phyloP scores from a whole-genome alignment of 169 alveolate species.

The Babesia ovis region DNA sequence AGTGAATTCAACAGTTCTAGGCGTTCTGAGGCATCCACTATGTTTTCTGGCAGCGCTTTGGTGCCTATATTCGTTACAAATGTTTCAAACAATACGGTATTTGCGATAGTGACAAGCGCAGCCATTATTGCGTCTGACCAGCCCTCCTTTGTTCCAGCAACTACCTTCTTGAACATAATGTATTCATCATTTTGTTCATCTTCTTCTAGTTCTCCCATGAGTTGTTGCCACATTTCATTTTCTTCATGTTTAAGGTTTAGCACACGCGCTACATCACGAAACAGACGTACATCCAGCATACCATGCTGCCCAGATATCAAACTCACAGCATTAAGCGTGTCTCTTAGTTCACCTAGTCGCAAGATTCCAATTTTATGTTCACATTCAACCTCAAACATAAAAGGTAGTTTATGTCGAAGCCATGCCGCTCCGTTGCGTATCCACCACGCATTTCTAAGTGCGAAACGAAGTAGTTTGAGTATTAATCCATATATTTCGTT shows the following conservation, averaged over 20 bases:
- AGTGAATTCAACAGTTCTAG: conserved; percentile 5
- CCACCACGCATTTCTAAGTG: conserved; percentile 66
- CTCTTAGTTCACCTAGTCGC: conserved; percentile 8
- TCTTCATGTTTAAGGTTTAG: conserved; percentile 9
- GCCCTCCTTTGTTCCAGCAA: neutral
- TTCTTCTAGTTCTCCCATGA: conserved; percentile 8
- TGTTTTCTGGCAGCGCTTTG: neutral
- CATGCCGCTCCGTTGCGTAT: conserved; percentile 18
- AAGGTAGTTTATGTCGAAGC: conserved; percentile 41
- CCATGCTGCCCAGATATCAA: conserved; percentile 29
- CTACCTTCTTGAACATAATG: conserved; percentile 26
- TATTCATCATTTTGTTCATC: neutral
- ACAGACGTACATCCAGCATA: neutral
- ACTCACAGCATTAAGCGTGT: conserved; percentile 13
- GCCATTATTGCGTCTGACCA: conserved; percentile 21
- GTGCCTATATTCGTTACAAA: conserved; percentile 15
- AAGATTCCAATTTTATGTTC: neutral
- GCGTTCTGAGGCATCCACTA: neutral
- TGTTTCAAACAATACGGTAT: conserved; percentile 18
- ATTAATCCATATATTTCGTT: conserved; percentile 35
- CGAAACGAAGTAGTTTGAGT: conserved; percentile 35
- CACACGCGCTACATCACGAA: conserved; percentile 19
- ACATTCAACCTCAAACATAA: neutral
- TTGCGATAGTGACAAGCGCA: conserved; percentile 13
- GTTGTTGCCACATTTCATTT: conserved; percentile 27